Conservation (phyloP, 1,284 basidiomycete genomes). For the Ustilago bromivora region DNA sequence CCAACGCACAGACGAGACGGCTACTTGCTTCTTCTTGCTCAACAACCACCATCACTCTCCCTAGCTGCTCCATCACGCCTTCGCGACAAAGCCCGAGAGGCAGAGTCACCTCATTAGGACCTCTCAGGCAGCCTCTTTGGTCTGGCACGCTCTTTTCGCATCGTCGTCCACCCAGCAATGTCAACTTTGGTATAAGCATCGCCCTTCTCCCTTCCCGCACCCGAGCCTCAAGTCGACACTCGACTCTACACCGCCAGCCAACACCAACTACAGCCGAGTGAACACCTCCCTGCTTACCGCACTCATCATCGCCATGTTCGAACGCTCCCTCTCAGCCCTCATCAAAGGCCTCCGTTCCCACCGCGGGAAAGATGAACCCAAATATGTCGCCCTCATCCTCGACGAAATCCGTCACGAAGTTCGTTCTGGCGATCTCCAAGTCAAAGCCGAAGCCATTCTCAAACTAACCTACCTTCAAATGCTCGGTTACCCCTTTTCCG, state of each 20-base stretch:
- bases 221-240: neutral
- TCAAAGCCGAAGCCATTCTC: slow-evolving; percentile 93
- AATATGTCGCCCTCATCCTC: slow-evolving; percentile 72
- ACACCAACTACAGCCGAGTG: neutral
- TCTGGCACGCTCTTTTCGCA: too few relatives aligned
- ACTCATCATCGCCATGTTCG: slow-evolving; percentile 57
- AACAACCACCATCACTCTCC: neutral
- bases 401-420: slow-evolving; percentile 88
- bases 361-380: slow-evolving; percentile 70
- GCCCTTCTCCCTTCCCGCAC: neutral
- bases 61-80: neutral
- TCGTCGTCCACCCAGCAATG: neutral
- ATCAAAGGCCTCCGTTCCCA: slow-evolving; percentile 69
- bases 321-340: slow-evolving; percentile 64
- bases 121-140: too few relatives aligned
- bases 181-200: neutral
- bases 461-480: slow-evolving; percentile 97
- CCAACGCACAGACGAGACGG: neutral
- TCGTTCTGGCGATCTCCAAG: slow-evolving; percentile 91
- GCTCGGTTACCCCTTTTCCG: slow-evolving; percentile 76
- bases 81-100: neutral
- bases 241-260: neutral
- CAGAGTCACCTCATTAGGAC: too few relatives aligned
- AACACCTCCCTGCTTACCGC: too few relatives aligned
- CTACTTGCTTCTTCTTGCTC: neutral